Evolutionary conservation across 495 filamentous ascomycete species (phyloP), one percentile per base, ranked within the genome.

Genomic region (Parachaetomium inaequale): DNA sequence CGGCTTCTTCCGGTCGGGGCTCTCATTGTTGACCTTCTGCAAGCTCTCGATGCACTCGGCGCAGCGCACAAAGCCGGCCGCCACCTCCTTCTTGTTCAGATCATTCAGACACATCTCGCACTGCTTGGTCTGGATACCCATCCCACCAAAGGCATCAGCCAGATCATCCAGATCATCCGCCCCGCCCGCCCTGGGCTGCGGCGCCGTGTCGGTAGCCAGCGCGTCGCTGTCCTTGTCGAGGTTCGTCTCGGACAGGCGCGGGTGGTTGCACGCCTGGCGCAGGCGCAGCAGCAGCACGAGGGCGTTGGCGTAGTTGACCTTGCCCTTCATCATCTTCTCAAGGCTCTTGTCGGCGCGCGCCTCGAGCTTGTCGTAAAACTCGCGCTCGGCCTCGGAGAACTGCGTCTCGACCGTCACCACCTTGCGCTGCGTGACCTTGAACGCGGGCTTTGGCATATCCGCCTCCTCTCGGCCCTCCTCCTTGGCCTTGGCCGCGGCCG

Each of bases 241-340:
- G 66, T 91, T 93, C 52, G 86, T 86, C 61, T 88, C 91, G 55
- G 96, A 85, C 57, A 98, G 78, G 55, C 91, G 84, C 0, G 92
- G 90, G 74, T 98, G 94, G 69, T 98, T 96, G 75, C 94, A 98
- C 38, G 91, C 88, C 73, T 98, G 93, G 55, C 93, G 84, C 60
- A 98, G 79, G 50, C 94, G 87, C 62, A 98, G 77, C 15, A 98
- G 82, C 62, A 98, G 75, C 14, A 96, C 90, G 66, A 98, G 85
- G 21, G 94, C 94, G 63, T 75, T 80, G 57, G 82, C 69, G 64
- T 89, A 88, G 56, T 70, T 77, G 36, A 80, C 68, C 10, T 63
- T 66, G 1, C 77, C 77, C 40, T 82, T 84, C 85, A 96, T 92
- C 90, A 96, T 94, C 69, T 87, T 84, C 61, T 94, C 86, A 53